Evolutionary conservation across 257 asterid species (phyloP).

Genomic region (Nicotiana otophora): DNA sequence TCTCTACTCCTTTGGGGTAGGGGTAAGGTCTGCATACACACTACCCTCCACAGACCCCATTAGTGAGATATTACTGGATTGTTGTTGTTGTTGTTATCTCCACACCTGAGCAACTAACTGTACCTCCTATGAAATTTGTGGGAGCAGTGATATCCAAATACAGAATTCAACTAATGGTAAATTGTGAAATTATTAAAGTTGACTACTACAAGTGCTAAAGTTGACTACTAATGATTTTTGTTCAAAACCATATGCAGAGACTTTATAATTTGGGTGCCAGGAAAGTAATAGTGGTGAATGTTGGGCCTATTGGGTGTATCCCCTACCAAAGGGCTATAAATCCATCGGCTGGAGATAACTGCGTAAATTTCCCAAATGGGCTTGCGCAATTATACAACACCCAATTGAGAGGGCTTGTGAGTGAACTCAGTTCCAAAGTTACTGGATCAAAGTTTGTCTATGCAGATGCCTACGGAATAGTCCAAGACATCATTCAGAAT

Average conservation of each 20-base stretch:
- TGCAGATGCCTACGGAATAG: constrained; percentile 60
- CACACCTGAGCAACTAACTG: constrained; percentile 24
- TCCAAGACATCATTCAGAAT: constrained; percentile 45
- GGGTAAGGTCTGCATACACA: no score
- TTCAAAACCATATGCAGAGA: constrained; percentile 35
- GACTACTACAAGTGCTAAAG: neutral
- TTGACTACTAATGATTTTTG: neutral
- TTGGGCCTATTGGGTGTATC: constrained; percentile 84
- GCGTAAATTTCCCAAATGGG: constrained; percentile 51
- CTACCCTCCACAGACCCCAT: no score
- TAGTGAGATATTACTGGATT: no score
- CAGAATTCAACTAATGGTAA: constrained; percentile 52
- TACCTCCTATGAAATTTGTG: constrained; percentile 48
- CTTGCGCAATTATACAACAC: constrained; percentile 51
- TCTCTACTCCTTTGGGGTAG: no score
- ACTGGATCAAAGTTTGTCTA: constrained; percentile 46
- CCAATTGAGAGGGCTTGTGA: constrained; percentile 42
- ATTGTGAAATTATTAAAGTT: neutral
- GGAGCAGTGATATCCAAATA: constrained; percentile 52
- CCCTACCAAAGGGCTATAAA: constrained; percentile 61
- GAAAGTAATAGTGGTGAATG: constrained; percentile 48
- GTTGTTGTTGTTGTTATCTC: neutral
- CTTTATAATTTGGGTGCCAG: constrained; percentile 57
- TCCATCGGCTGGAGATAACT: constrained; percentile 44
- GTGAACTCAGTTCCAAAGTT: constrained; percentile 34